These are phyloP conservation scores for Eudorina sp. DNA, from an alignment of 139 green algal species.

Conservation along the genomic window DNA sequence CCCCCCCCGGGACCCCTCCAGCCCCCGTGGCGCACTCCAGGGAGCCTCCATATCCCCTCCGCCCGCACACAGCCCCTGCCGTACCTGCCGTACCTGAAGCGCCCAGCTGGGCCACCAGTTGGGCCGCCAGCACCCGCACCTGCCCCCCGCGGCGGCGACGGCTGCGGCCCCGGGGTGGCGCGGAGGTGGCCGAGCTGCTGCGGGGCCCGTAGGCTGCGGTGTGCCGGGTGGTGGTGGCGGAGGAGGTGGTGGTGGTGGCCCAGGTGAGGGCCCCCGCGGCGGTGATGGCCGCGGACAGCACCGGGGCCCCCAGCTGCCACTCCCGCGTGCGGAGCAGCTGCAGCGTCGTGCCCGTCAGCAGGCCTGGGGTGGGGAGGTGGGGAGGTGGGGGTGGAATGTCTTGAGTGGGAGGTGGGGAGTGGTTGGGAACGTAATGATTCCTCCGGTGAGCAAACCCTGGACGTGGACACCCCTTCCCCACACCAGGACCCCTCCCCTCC, in stretches of 20 bases:
- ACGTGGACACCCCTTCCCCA: no score
- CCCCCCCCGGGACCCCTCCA: no score
- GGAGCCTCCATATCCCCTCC: neutral
- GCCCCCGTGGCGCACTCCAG: no score
- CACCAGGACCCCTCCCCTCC: no score
- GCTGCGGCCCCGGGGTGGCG: neutral
- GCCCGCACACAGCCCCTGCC: neutral
- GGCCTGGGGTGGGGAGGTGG: neutral
- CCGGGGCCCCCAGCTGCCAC: constrained; percentile 13
- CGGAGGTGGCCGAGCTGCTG: neutral
- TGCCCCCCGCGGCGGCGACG: neutral
- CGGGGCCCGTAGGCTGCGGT: no score
- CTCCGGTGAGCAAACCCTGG: no score
- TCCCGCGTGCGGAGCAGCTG: neutral
- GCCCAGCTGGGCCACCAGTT: constrained; percentile 22
- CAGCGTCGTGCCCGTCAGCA: neutral
- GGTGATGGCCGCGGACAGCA: neutral
- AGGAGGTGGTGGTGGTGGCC: neutral
- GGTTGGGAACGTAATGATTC: no score
- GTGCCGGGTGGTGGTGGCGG: no score
- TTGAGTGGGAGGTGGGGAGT: no score
- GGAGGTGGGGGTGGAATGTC: neutral
- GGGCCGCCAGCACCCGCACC: neutral
- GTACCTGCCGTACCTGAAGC: neutral
- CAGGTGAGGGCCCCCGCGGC: constrained; percentile 12